Base-by-base conservation (phyloP, 495 filamentous ascomycete species). In the Hypoxylon lenormandii region DNA sequence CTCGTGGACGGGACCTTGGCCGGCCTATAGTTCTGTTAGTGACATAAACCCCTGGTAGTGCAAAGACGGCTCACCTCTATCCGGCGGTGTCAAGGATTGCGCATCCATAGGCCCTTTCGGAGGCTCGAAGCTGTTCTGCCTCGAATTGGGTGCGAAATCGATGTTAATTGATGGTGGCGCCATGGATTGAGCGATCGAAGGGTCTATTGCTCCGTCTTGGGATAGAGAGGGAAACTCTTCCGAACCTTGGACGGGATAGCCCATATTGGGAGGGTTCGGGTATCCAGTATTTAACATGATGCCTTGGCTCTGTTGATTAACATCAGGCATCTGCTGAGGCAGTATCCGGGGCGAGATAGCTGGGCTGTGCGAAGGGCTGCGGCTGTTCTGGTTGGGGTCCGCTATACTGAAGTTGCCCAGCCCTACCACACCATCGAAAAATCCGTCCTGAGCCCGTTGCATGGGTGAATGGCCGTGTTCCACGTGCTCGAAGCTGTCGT, bases 81-180 rank as follows among this genome's bases (percentile, higher is more conserved):
- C 87, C 8, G 94, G 94, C 15, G 93, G 94, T 54, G 89, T 94
- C 63, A 98, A 78, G 18, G 92, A 91, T 73, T 94, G 90, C 18
- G 88, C 80, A 68, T 95, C 88, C 52, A 88, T 82, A 12, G 79
- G 75, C 48, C 84, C 81, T 69, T 91, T 93, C 12, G 84, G 80
- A 40, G 86, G 88, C 48, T 91, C 90, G 69, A 96, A 92, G 51
- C 84, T 89, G 19, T 81, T 85, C 70, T 87, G 89, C 48, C 85
- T 82, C 10, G 92, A 86, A 15, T 83, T 80, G 19, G 94, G 94
- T 4, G 94, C 95, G 76, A 92, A 92, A 75, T 96, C 90, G 68
- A 98, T 92, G 72, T 93, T 95, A 75, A 98, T 97, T 42, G 93
- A 91, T 0, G 92, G 92, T 33, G 93, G 91, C 5, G 89, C 88